Base-by-base conservation (phyloP, 805 yeast genomes). In the Scheffersomyces ergatensis region DNA sequence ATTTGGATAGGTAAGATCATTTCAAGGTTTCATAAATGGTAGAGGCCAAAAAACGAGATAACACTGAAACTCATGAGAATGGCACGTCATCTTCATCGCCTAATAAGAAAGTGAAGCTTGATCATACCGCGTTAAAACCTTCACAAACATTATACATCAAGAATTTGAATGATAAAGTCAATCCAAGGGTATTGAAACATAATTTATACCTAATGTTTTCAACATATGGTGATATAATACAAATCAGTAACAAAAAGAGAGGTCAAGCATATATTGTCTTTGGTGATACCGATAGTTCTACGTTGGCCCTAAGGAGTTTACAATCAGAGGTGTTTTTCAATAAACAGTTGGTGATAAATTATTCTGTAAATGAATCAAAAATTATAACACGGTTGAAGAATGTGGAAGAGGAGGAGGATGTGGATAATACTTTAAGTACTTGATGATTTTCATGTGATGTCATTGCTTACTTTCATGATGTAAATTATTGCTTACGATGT, bases 261-360 rank as follows among this genome's bases (percentile, higher is more conserved):
- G 38, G 89, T 89, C 88, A 82, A 53, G 89, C 89, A 0, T 85
- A 83, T 64, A 58, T 84, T 2, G 63, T 76, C 1, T 70, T 81
- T 47, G 67, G 74, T 25, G 70, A 73, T 18, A 43, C 65, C 1
- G 72, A 70, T 16, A 76, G 74, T 33, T 82, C 89, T 0, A 64
- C 71, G 11, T 37, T 65, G 35, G 87, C 88, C 0, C 36, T 74
- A 45, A 64, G 70, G 29, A 58, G 73, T 4, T 53, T 80, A 11
- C 73, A 82, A 36, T 66, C 67, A 2, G 73, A 70, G 26, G 41
- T 44, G 2, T 68, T 85, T 26, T 82, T 84, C 49, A 82, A 77
- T 1, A 80, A 79, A 47, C 61, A 62, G 4, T 44, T 83, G 35
- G 55, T 50, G 9, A 60, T 83, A 2, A 72, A 69, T 36, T 78